Percentiles rank a stretch among this genome's conserved stretches.
Conservation (phyloP, 129 eudicot genomes). For the Apium graveolens region DNA sequence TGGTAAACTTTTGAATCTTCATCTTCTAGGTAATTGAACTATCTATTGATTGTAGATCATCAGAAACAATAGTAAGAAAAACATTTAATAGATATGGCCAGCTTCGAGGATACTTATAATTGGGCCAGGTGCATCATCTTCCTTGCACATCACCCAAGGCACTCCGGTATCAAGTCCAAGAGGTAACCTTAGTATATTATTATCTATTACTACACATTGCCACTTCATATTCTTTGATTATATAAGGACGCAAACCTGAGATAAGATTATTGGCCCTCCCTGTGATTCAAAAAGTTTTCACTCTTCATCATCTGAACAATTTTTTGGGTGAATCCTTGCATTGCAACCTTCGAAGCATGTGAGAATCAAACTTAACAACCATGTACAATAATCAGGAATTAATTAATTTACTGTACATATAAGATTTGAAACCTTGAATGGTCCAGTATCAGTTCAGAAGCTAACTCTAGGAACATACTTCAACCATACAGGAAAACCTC, state of each 20-base stretch:
- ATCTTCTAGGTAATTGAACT: no score
- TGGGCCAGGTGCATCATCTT: constrained; percentile 89
- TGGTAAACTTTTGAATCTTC: constrained; percentile 67
- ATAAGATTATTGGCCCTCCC: no score
- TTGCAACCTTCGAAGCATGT: constrained; percentile 56
- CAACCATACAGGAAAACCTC: constrained; percentile 99
- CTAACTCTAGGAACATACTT: constrained; percentile 95
- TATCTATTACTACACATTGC: not conserved
- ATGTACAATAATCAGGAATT: not conserved
- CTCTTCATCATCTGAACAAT: constrained; percentile 82
- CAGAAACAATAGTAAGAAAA: not conserved
- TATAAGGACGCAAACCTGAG: constrained; percentile 50
- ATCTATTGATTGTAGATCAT: not conserved
- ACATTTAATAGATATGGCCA: not conserved
- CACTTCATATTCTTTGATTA: not conserved
- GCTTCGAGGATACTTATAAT: constrained; percentile 31
- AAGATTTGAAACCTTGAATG: constrained; percentile 50
- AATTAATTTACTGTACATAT: not conserved
- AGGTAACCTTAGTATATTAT: constrained; percentile 8
- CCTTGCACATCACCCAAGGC: constrained; percentile 97
- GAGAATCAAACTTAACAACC: not conserved
- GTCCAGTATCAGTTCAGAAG: constrained; percentile 88
- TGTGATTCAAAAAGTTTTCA: constrained; percentile 67
- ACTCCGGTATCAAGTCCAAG: constrained; percentile 73
- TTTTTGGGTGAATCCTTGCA: constrained; percentile 85